Base-by-base conservation (phyloP, 805 yeast genomes). In the Candida succiphila region DNA sequence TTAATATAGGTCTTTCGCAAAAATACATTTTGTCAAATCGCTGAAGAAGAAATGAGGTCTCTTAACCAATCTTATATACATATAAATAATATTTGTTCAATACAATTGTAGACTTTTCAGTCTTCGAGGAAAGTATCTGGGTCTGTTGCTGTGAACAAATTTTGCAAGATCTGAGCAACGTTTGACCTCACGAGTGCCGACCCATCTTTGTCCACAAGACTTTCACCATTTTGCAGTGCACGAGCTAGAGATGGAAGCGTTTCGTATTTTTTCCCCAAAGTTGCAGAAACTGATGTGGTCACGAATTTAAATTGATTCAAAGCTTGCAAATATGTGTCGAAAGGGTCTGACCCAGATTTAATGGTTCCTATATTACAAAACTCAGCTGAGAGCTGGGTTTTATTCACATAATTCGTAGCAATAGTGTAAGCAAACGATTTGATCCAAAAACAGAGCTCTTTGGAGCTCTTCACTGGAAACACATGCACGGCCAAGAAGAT, bases 381-480 rank as follows among this genome's bases (percentile, higher is more conserved):
- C 25, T 68, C 69, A 37, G 63, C 60, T 46, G 74, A 69, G 40
- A 85, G 53, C 38, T 73, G 67, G 25, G 55, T 54, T 17, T 71
- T 71, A 45, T 78, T 86, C 51, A 72, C 72, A 21, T 74, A 46
- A 10, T 72, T 58, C 13, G 56, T 49, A 0, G 75, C 63, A 6
- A 79, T 62, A 0, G 85, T 63, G 42, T 75, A 69, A 0, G 82
- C 59, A 40, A 78, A 65, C 13, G 78, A 67, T 30, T 61, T 67
- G 13, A 78, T 46, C 75, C 84, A 75, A 4, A 56, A 62, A 1
- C 62, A 35, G 1, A 69, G 53, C 32, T 76, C 83, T 30, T 51
- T 61, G 6, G 48, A 46, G 30, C 61, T 70, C 53, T 60, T 63
- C 2, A 69, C 62, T 13, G 65, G 69, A 42, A 75, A 74, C 1